Evolutionary conservation across 2,329 filamentous ascomycete species (phyloP), one percentile per base, ranked within the genome.

Genomic region (Penicillium sp.): DNA sequence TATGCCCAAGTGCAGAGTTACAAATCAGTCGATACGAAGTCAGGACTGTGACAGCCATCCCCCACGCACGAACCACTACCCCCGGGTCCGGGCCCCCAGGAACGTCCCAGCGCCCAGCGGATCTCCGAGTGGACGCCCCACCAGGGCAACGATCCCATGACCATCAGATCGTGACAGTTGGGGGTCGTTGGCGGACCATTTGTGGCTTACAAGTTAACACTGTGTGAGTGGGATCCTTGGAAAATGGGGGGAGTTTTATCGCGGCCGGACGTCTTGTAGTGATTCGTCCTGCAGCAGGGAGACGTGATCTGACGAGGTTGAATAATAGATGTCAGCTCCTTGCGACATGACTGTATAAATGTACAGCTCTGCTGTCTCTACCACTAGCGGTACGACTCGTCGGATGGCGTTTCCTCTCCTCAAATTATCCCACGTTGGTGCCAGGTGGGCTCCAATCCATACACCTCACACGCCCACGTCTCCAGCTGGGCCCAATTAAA

Each of bases 101-200:
- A 42, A 54, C 25, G 17, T 41, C 38, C 51, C 41, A 35, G 42
- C 35, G 35, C 43, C n/a, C 12, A 42, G 22, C 22, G 49, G 49
- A 53, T 57, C 48, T 53, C 15, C 31, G 37, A 17, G 49, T 37
- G 43, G 50, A 48, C 42, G 57, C 57, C 57, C 63, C 57, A 64
- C 64, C 43, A 58, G 37, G 52, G 41, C 45, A 62, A 48, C 22
- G 54, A 63, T 65, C 65, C 60, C 64, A 67, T 67, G 65, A 67
- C 64, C 63, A 47, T 60, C 59, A 59, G 63, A 64, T 66, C 61
- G 58, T 58, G 55, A 51, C 53, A 43, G 35, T 57, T 11, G 28
- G 45, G 17, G 14, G 28, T 20, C 28, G 34, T 7, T 6, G 28
- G 22, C 43, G 42, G 42, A 28, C 15, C 42, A 45, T 22, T 15